Base-by-base conservation (phyloP, 345 rosid species). In the Aethionema arabicum region DNA sequence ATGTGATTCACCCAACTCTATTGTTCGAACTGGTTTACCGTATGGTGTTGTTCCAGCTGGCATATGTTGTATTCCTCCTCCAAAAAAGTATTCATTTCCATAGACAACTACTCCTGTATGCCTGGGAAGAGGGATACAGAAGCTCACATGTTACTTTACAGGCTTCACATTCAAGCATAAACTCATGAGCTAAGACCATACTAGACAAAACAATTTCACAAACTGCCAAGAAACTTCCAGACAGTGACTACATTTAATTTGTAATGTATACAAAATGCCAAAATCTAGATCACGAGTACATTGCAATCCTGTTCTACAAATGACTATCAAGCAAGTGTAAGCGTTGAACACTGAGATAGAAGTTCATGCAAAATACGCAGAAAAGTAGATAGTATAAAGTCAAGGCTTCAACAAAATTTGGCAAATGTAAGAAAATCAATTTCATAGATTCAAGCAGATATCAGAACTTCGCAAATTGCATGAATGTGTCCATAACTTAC, bases 101-200 rank as follows among this genome's bases (percentile, higher is more conserved):
- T 87, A 90, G 15, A 87, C 91, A 50, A 84, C 88, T 11, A 93
- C 56, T 5, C 97, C 97, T 3, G 99, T 90, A 74, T 93, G 99
- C 99, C 99, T 93, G 65, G 27, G 35, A 70, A 13, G 2, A 52
- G 12, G 31, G 43, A 39, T 6, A 49, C 55, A 52, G 1, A 21
- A 11, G 13, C 51, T 48, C 68, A 48, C 11, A 46, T 54, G 65
- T 31, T 12, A 56, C 27, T n/a, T 13, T 63, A 32, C 12, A 0
- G 32, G 31, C 29, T 15, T 10, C n/a, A 64, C 46, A 54, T 40
- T 3, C 3, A 68, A 36, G 56, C 49, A n/a, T 8, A 52, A n/a
- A 8, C n/a, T 36, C 9, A 36, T 14, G 36, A 3, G 38, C 36
- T 0, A 16, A 4, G n/a, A 10, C 16, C 14, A 12, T 10, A 61